A percentile compares a stretch with the other conserved stretches of the same genome.
phyloP scores from a whole-genome alignment of 352 stramenopile species.

The Pythium rhizo-oryzae region DNA sequence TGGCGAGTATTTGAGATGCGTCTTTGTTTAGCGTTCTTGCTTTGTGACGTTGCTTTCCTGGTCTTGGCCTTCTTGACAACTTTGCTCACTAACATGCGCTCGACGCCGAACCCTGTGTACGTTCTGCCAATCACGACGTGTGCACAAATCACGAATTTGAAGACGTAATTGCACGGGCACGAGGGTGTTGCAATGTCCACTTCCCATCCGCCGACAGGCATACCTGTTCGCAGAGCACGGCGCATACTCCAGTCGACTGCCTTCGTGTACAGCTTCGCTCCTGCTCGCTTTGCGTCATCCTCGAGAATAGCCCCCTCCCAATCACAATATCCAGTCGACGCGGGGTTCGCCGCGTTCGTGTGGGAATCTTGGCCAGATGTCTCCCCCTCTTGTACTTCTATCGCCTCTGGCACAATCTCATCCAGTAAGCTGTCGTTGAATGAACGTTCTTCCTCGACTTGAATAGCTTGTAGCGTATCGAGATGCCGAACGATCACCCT shows the following conservation, averaged over 20 bases:
- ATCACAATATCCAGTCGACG: not conserved
- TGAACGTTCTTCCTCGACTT: not conserved
- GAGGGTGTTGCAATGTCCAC: not conserved
- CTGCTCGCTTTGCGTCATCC: not conserved
- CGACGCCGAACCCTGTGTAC: not conserved
- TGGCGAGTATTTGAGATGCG: not conserved
- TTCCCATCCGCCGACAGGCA: not conserved
- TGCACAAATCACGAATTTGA: slow-evolving; percentile 2
- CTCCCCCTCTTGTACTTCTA: no score
- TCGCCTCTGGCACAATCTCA: no score
- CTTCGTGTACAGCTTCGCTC: not conserved
- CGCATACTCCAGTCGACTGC: not conserved
- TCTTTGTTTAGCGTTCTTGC: not conserved
- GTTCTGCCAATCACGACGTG: not conserved
- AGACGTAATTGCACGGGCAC: not conserved
- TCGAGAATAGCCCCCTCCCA: not conserved
- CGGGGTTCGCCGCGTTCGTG: not conserved
- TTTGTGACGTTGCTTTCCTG: no score
- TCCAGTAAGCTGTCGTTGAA: not conserved
- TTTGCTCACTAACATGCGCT: not conserved
- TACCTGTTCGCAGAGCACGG: not conserved
- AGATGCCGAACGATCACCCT: not conserved
- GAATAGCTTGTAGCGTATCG: not conserved
- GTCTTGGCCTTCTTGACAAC: not conserved
- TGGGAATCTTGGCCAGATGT: no score